Evolutionary conservation across 2,329 filamentous ascomycete genomes (phyloP).

Genomic region (Claviceps capensis): DNA sequence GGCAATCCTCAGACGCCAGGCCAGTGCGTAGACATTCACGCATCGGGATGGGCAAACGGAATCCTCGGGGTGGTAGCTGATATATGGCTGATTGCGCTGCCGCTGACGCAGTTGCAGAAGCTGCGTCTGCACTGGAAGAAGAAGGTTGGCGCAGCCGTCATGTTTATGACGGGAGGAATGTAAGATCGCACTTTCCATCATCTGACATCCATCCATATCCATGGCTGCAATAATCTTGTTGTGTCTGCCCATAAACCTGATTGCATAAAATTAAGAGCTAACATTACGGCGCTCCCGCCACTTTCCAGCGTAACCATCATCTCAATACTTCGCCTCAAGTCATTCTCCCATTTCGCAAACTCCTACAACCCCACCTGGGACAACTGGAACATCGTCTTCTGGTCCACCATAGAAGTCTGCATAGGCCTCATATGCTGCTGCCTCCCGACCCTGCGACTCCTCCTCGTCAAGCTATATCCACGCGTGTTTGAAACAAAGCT

Average conservation of each 20-base stretch:
- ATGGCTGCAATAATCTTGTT: background rate
- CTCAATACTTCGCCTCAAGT: conserved; percentile 12
- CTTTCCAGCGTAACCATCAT: conserved; percentile 12
- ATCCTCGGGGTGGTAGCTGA: conserved; percentile 31
- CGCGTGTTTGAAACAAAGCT: background rate
- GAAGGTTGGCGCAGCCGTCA: conserved; percentile 22
- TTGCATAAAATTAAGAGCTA: background rate
- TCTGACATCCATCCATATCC: background rate
- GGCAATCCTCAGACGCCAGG: conserved; percentile 30
- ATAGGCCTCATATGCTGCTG: conserved; percentile 15
- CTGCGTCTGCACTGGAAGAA: conserved; percentile 13
- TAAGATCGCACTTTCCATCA: conserved; percentile 8
- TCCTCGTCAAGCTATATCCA: conserved; percentile 7
- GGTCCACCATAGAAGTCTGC: conserved; percentile 15
- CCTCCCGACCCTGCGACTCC: conserved; percentile 13
- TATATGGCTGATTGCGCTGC: conserved; percentile 30
- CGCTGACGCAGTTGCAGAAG: conserved; percentile 26
- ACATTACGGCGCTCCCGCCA: background rate
- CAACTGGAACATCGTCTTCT: conserved; percentile 10
- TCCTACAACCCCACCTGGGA: conserved; percentile 14
- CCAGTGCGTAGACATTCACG: conserved; percentile 30
- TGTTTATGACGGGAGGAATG: conserved; percentile 29
- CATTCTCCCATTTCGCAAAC: conserved; percentile 10
- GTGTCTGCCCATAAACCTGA: background rate
- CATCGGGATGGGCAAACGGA: conserved; percentile 32